Conservation (phyloP, 2,329 filamentous ascomycete genomes). For the Penicillium griseofulvum region DNA sequence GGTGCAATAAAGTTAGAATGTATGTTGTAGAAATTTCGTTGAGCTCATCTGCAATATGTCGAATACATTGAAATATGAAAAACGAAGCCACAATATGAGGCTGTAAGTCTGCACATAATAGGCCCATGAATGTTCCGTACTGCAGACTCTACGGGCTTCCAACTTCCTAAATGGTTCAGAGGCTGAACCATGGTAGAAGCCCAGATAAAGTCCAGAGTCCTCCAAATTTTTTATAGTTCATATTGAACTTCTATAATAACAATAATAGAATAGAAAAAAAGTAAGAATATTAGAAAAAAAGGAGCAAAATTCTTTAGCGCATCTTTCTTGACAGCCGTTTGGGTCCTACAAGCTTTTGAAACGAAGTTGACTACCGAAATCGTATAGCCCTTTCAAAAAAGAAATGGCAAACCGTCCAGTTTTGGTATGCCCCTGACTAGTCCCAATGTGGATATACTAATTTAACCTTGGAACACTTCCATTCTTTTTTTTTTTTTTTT, state of each 20-base stretch:
- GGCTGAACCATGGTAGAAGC: neutral
- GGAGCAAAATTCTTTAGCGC: slow-evolving; percentile 7
- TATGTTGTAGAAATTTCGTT: too few relatives aligned
- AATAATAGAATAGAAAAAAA: too few relatives aligned
- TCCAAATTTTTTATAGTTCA: neutral
- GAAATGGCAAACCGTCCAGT: neutral
- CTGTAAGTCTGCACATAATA: too few relatives aligned
- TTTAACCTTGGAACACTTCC: too few relatives aligned
- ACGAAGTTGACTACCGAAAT: neutral
- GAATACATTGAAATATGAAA: too few relatives aligned
- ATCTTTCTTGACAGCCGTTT: slow-evolving; percentile 24
- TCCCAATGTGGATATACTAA: slow-evolving; percentile 8
- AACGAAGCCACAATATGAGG: too few relatives aligned
- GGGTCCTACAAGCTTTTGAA: slow-evolving; percentile 14
- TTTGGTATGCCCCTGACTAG: slow-evolving; percentile 22
- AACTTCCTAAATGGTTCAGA: neutral
- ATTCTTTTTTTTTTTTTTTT: too few relatives aligned
- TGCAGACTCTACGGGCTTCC: neutral
- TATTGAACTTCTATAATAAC: neutral
- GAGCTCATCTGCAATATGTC: too few relatives aligned
- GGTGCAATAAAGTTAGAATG: neutral
- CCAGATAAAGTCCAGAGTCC: neutral
- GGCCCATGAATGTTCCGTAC: slow-evolving; percentile 4
- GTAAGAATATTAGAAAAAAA: neutral
- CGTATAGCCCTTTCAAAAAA: neutral